Conservation (phyloP, 2,329 filamentous ascomycete genomes). For the Passalora sequoiae region DNA sequence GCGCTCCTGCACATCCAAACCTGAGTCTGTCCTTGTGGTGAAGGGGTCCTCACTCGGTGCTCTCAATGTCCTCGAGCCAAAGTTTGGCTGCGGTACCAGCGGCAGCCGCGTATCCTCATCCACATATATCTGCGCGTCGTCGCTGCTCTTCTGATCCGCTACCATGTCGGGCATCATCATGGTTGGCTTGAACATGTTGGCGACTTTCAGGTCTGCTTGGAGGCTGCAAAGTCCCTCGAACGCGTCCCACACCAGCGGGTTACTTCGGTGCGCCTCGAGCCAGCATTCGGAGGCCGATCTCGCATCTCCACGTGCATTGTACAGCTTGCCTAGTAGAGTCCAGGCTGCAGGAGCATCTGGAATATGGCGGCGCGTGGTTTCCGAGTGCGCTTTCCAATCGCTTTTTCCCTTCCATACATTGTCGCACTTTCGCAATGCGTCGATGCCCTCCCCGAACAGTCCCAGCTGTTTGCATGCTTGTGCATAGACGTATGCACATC, state of each 20-base stretch:
- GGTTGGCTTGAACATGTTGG: constrained; percentile 79
- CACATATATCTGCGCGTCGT: constrained; percentile 28
- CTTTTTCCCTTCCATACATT: constrained; percentile 69
- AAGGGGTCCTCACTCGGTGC: constrained; percentile 39
- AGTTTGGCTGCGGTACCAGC: constrained; percentile 24
- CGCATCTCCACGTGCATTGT: constrained; percentile 71
- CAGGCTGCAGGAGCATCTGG: constrained; percentile 81
- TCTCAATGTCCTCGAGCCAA: constrained; percentile 15
- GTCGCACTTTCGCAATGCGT: constrained; percentile 75
- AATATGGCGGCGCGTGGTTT: constrained; percentile 65
- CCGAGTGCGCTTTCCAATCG: constrained; percentile 71
- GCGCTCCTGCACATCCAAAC: constrained; percentile 32
- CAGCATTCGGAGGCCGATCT: constrained; percentile 81
- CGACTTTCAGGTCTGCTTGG: constrained; percentile 69
- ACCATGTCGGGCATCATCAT: constrained; percentile 54
- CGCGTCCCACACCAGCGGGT: constrained; percentile 98
- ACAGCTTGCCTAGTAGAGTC: constrained; percentile 81
- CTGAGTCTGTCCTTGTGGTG: constrained; percentile 28
- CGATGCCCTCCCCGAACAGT: constrained; percentile 72
- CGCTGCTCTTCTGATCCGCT: constrained; percentile 16
- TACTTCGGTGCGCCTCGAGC: constrained; percentile 79
- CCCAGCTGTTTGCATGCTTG: constrained; percentile 79
- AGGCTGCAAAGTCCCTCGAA: constrained; percentile 84
- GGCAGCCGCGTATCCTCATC: constrained; percentile 26
- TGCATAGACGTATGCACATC: constrained; percentile 87